Conservation (phyloP, 2,329 filamentous ascomycete genomes). For the Didymella pinodella region DNA sequence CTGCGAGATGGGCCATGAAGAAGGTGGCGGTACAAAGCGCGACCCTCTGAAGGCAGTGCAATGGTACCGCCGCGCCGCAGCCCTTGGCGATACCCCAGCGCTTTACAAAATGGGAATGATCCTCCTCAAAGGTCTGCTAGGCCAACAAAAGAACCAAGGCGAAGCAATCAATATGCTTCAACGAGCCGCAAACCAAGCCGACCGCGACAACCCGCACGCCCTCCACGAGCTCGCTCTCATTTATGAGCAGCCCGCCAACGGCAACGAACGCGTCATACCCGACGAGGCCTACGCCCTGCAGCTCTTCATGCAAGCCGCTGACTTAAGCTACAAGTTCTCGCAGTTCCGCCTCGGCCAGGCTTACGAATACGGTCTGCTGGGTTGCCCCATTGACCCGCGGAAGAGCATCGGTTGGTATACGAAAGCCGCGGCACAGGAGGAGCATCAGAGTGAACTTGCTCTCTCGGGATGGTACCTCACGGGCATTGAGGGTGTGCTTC, state of each 20-base stretch:
- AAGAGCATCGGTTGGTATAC: slow-evolving; percentile 94
- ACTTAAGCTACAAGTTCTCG: slow-evolving; percentile 92
- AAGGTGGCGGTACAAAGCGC: slow-evolving; percentile 88
- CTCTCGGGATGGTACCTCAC: slow-evolving; percentile 82
- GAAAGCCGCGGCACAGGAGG: slow-evolving; percentile 86
- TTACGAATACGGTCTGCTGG: slow-evolving; percentile 87
- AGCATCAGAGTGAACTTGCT: slow-evolving; percentile 84
- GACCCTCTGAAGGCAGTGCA: slow-evolving; percentile 95
- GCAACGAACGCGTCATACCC: slow-evolving; percentile 70
- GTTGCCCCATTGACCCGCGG: slow-evolving; percentile 81
- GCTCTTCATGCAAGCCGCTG: slow-evolving; percentile 84
- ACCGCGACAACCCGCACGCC: slow-evolving; percentile 90
- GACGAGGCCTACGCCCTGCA: slow-evolving; percentile 84
- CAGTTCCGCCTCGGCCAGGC: slow-evolving; percentile 89
- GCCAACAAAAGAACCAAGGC: slow-evolving; percentile 79
- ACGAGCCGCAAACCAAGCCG: slow-evolving; percentile 86
- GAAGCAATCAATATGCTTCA: slow-evolving; percentile 94
- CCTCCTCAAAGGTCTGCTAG: slow-evolving; percentile 88
- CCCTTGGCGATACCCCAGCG: slow-evolving; percentile 86
- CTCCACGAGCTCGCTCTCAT: slow-evolving; percentile 82
- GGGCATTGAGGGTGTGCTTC: slow-evolving; percentile 83
- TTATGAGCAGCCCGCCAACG: slow-evolving; percentile 68
- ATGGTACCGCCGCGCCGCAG: slow-evolving; percentile 95
- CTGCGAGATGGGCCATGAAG: slow-evolving; percentile 94
- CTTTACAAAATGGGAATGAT: slow-evolving; percentile 99